Percentiles rank a stretch among this genome's conserved stretches.
Conservation (phyloP, 345 rosid genomes). For the Anacardium occidentale region DNA sequence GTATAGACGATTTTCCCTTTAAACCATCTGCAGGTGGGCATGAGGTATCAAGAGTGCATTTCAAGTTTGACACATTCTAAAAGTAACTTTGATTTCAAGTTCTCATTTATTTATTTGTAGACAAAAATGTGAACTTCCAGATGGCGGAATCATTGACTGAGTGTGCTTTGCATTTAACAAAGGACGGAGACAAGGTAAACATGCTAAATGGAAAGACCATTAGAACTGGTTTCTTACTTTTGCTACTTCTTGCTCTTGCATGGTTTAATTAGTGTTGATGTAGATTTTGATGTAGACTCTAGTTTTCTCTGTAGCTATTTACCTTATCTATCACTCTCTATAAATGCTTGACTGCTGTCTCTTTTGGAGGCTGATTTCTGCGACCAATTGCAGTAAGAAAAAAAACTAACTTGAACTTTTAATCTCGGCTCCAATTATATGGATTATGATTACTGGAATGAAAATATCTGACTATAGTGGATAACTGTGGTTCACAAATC, state of each 20-base stretch:
- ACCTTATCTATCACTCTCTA: not conserved
- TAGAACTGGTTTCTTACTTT: constrained; percentile 2
- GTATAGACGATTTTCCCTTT: constrained; percentile 41
- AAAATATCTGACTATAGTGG: not conserved
- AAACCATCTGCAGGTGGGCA: constrained; percentile 38
- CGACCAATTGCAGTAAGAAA: too few species aligned
- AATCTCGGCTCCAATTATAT: not conserved
- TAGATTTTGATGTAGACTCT: not conserved
- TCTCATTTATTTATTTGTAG: constrained; percentile 32
- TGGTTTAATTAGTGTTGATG: not conserved
- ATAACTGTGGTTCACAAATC: not conserved
- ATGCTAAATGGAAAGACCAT: not conserved
- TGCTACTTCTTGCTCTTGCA: not conserved
- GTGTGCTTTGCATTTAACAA: constrained; percentile 72
- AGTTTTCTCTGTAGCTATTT: not conserved
- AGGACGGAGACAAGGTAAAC: constrained; percentile 92
- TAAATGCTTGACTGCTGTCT: constrained; percentile 5
- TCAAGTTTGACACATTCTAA: constrained; percentile 2
- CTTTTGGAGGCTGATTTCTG: not conserved
- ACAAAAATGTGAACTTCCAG: constrained; percentile 33
- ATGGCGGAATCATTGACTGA: constrained; percentile 46
- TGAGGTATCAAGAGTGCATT: constrained; percentile 11
- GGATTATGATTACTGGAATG: not conserved
- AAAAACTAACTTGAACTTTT: not conserved
- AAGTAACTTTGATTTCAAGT: constrained; percentile 11